Evolutionary conservation across 352 stramenopile species (phyloP).

Genomic region (Phytopythium montanum): DNA sequence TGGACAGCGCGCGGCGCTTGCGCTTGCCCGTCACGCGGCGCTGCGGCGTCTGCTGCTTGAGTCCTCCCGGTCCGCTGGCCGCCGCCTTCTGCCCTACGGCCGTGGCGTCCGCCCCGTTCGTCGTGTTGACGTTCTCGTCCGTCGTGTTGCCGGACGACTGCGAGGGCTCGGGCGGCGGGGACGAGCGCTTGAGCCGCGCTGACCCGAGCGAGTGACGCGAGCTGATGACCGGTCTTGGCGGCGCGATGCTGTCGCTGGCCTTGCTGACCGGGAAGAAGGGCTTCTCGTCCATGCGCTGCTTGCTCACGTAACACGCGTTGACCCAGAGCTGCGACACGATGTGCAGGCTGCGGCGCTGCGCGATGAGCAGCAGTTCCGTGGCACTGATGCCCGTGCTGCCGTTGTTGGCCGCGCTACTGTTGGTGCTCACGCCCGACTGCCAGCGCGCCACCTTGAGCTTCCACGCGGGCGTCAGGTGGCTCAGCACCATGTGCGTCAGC

Average conservation of each 20-base stretch:
- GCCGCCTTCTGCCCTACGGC: background rate
- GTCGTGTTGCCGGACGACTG: conserved; percentile 2
- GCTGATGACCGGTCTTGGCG: conserved; percentile 12
- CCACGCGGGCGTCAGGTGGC: conserved; percentile 57
- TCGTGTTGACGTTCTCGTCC: conserved; percentile 5
- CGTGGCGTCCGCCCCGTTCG: conserved; percentile 1
- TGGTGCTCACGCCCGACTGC: conserved; percentile 34
- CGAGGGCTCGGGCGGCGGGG: background rate
- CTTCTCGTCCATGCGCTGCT: conserved; percentile 61
- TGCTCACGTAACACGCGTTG: conserved; percentile 74
- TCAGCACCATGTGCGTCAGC: conserved; percentile 78
- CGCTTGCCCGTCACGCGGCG: conserved; percentile 1
- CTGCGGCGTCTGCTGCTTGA: background rate
- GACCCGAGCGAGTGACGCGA: conserved; percentile 21
- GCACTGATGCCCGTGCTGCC: conserved; percentile 6
- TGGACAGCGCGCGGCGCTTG: conserved; percentile 55
- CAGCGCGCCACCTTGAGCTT: conserved; percentile 74
- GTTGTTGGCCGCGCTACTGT: conserved; percentile 17
- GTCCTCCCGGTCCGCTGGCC: background rate
- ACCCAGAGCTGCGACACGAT: conserved; percentile 86
- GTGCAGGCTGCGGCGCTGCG: conserved; percentile 35
- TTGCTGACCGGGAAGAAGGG: conserved; percentile 76
- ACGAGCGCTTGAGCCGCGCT: background rate
- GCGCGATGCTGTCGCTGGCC: conserved; percentile 17
- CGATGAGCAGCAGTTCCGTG: background rate